Conservation (phyloP, 805 yeast genomes). For the Candida sanyiensis region DNA sequence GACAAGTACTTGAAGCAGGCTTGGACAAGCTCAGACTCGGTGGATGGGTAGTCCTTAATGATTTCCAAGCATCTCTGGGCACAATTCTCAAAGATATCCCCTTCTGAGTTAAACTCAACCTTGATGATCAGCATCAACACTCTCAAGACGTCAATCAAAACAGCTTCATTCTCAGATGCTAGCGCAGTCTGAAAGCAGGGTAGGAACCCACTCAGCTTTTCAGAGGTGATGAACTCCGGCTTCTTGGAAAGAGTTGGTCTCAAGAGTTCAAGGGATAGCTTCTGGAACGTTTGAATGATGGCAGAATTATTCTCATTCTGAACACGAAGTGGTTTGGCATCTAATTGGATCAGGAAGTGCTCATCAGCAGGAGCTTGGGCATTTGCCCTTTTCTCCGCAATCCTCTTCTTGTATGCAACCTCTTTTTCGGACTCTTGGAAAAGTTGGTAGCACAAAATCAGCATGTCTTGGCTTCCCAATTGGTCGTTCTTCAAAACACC, state of each 20-base stretch:
- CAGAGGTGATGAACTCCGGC: conserved; percentile 49
- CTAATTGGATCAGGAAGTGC: conserved; percentile 71
- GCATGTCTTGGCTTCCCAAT: conserved; percentile 48
- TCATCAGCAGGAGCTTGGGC: conserved; percentile 37
- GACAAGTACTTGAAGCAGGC: conserved; percentile 70
- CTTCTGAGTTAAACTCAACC: conserved; percentile 51
- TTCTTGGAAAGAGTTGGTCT: conserved; percentile 65
- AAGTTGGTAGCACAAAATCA: conserved; percentile 70
- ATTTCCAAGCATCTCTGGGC: conserved; percentile 57
- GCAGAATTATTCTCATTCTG: conserved; percentile 46
- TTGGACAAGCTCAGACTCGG: conserved; percentile 76
- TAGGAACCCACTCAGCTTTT: conserved; percentile 64
- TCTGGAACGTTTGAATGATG: conserved; percentile 58
- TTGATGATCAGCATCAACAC: conserved; percentile 55
- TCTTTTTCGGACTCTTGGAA: conserved; percentile 45
- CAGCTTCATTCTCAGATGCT: conserved; percentile 65
- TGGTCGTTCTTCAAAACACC: conserved; percentile 74
- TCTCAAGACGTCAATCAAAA: conserved; percentile 62
- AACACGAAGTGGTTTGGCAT: conserved; percentile 49
- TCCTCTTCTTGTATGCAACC: conserved; percentile 1
- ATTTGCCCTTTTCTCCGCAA: conserved; percentile 12
- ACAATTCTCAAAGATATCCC: conserved; percentile 48
- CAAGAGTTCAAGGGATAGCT: conserved; percentile 70
- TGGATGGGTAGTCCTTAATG: conserved; percentile 69
- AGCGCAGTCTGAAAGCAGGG: conserved; percentile 63